These are phyloP conservation scores for Pythium aristosporum DNA, from an alignment of 352 stramenopile genomes.

Conservation along the genomic window DNA sequence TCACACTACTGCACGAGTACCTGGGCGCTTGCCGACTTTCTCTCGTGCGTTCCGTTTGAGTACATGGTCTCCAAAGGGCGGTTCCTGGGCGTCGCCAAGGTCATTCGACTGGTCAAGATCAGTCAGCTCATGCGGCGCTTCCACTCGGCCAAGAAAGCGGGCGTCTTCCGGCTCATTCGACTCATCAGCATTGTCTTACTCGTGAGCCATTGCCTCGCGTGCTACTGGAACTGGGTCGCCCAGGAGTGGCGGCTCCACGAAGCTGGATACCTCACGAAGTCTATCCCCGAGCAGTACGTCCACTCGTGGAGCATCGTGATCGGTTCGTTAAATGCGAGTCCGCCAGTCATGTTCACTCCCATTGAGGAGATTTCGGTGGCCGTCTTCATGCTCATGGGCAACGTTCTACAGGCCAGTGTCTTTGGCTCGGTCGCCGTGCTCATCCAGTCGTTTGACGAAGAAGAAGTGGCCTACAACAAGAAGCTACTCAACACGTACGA, in stretches of 20 bases:
- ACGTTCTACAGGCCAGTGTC: slow-evolving; percentile 65
- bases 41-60: slow-evolving; percentile 74
- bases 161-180: slow-evolving; percentile 51
- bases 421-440: slow-evolving; percentile 64
- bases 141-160: slow-evolving; percentile 65
- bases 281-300: slow-evolving; percentile 43
- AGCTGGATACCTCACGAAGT: slow-evolving; percentile 27
- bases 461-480: slow-evolving; percentile 68
- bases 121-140: slow-evolving; percentile 54
- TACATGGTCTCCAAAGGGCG: slow-evolving; percentile 34
- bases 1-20: slow-evolving; percentile 56
- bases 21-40: slow-evolving; percentile 57
- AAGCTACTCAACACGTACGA: slow-evolving; percentile 69
- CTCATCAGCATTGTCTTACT: slow-evolving; percentile 57
- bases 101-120: slow-evolving; percentile 65
- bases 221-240: slow-evolving; percentile 66
- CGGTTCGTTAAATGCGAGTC: slow-evolving; percentile 62
- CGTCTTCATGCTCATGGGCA: slow-evolving; percentile 70
- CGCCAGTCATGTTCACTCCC: slow-evolving; percentile 50
- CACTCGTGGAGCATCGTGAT: slow-evolving; percentile 61
- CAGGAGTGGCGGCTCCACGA: slow-evolving; percentile 41
- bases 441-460: slow-evolving; percentile 72
- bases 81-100: slow-evolving; percentile 62
- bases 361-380: slow-evolving; percentile 58
- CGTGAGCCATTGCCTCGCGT: slow-evolving; percentile 55